Conservation (phyloP, 75 land plant genomes). For the Picea sitchensis region DNA sequence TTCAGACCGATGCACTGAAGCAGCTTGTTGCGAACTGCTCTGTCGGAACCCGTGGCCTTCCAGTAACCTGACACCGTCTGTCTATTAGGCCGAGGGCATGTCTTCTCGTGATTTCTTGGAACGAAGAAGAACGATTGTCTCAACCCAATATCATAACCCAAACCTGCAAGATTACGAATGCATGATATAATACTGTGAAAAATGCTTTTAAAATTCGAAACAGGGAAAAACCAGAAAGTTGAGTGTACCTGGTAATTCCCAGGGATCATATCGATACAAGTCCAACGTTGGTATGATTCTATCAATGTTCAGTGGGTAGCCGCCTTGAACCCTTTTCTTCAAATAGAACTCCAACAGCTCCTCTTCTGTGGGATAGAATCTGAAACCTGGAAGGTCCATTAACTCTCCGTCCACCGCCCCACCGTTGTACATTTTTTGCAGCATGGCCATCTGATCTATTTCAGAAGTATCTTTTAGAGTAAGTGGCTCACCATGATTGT, state of each 20-base stretch:
- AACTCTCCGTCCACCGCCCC: neutral
- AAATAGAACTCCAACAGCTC: constrained; percentile 18
- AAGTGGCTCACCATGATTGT: too few species aligned
- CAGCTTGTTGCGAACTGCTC: constrained; percentile 21
- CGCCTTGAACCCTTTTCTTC: constrained; percentile 7
- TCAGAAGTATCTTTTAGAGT: too few species aligned
- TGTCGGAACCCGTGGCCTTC: constrained; percentile 76
- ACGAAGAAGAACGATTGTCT: neutral
- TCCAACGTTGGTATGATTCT: neutral
- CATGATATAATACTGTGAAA: too few species aligned
- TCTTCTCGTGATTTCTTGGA: constrained; percentile 9
- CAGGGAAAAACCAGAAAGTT: neutral
- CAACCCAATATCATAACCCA: neutral
- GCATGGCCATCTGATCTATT: too few species aligned
- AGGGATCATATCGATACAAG: constrained; percentile 18
- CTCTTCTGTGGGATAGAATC: constrained; percentile 29
- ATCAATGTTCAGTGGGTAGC: neutral
- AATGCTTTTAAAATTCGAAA: too few species aligned
- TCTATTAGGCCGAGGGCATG: constrained; percentile 45
- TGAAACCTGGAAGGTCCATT: constrained; percentile 14
- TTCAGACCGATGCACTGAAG: constrained; percentile 37
- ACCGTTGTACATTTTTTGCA: neutral
- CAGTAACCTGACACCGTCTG: constrained; percentile 53
- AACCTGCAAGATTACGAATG: too few species aligned
- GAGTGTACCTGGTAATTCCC: constrained; percentile 10